Base-by-base conservation (phyloP, 257 asterid species). In the Solanum habrochaites region DNA sequence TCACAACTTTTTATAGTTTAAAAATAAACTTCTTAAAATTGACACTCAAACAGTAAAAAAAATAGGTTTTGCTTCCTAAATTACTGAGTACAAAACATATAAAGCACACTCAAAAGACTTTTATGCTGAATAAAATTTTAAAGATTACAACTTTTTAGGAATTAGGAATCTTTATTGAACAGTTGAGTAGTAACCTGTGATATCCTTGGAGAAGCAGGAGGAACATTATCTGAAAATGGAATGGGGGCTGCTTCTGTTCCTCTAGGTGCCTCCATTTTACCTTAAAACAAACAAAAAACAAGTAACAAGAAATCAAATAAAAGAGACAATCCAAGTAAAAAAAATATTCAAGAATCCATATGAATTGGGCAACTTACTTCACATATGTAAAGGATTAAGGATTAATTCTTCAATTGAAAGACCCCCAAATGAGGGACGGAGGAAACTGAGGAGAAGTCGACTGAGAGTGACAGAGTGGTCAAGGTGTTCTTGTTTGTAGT, bases 181-280 rank as follows among this genome's bases (percentile, higher is more conserved):
- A 43, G 83, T 62, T 62, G 47, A 11, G 37, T 4, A 52, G 83
- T 31, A 62, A 87, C 90, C 86, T 72, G 88, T 64, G 71, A 13
- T 56, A 83, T 23, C 69, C 58, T 60, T 2, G 86, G 69, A 64
- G 52, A 77, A 31, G 77, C 21, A 56, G 20, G 64, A 37, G 82
- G 70, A 74, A 69, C 83, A 87, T 86, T 52, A 11, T 60, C 88
- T 42, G 90, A 87, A 87, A 77, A 85, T 82, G 84, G 45, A 66
- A 43, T 56, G n/a, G 84, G 31, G 72, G 80, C 49, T 45, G 60
- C 82, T 56, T 83, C 89, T 69, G 89, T 81, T 35, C 49, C 16
- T 73, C 18, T 56, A 23, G 89, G 42, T 64, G 73, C 21, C 10
- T 88, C 91, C 92, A 88, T 90, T 49, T 69, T 66, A 72, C 67